A percentile compares a stretch with the other conserved stretches of the same genome.
phyloP scores from a whole-genome alignment of 2,329 filamentous ascomycete genomes.

The Aspergillus pseudonomiae region DNA sequence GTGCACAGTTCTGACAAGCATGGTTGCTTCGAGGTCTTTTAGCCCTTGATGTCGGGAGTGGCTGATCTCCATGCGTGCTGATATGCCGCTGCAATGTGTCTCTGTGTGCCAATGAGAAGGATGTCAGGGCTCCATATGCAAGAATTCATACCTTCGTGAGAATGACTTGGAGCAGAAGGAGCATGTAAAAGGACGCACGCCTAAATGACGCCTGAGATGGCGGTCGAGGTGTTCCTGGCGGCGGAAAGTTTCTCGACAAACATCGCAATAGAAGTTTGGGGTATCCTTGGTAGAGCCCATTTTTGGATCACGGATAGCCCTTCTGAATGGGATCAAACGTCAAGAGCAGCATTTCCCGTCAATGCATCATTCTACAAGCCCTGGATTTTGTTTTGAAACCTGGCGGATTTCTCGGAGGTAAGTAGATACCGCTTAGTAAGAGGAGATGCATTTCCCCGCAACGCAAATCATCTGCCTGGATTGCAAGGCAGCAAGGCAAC shows the following conservation, averaged over 20 bases:
- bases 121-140: background rate
- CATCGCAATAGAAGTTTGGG: background rate
- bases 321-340: background rate
- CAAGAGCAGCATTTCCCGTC: background rate
- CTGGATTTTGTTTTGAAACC: background rate
- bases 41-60: background rate
- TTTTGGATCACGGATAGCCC: background rate
- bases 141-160: background rate
- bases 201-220: background rate
- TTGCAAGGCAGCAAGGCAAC: background rate
- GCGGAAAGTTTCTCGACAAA: conserved; percentile 1
- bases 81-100: background rate
- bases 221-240: background rate
- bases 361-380: background rate
- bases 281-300: background rate
- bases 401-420: background rate
- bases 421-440: background rate
- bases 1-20: background rate
- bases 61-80: background rate
- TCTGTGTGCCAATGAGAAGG: background rate
- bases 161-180: background rate
- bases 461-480: background rate
- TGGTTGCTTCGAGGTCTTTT: background rate
- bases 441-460: background rate
- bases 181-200: background rate